phyloP scores from a whole-genome alignment of 257 asterid genomes.

The Striga asiatica region DNA sequence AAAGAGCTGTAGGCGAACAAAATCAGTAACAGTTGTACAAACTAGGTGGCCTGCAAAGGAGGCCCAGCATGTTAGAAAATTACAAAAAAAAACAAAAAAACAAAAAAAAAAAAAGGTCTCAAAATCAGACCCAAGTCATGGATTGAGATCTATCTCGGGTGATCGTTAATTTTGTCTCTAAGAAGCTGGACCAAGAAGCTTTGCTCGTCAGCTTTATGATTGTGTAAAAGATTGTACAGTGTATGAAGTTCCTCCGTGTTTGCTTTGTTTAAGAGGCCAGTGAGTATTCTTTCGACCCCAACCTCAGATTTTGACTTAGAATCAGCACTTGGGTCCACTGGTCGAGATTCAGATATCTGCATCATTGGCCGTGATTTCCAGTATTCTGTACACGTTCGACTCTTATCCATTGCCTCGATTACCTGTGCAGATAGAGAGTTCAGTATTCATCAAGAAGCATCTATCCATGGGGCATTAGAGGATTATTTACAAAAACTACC shows the following conservation, averaged over 20 bases:
- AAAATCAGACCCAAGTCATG: background rate
- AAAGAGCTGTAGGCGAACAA: too few relatives aligned
- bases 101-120: background rate
- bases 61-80: too few relatives aligned
- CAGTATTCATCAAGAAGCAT: background rate
- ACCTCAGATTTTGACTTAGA: slow-evolving; percentile 26
- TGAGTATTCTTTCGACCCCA: slow-evolving; percentile 31
- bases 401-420: slow-evolving; percentile 76
- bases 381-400: slow-evolving; percentile 47
- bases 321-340: slow-evolving; percentile 17
- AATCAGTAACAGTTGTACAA: too few relatives aligned
- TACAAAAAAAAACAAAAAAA: too few relatives aligned
- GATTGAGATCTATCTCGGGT: slow-evolving; percentile 22
- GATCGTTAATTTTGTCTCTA: slow-evolving; percentile 43
- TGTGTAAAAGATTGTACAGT: slow-evolving; percentile 36
- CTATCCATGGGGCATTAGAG: background rate
- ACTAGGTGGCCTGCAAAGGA: too few relatives aligned
- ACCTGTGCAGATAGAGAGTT: slow-evolving; percentile 29
- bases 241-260: slow-evolving; percentile 55
- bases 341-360: slow-evolving; percentile 50
- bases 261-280: slow-evolving; percentile 62
- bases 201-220: slow-evolving; percentile 30
- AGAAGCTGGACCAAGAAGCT: slow-evolving; percentile 49
- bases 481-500: background rate
- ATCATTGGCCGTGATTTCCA: slow-evolving; percentile 84